These are phyloP conservation scores for Alloteropsis semialata DNA, from an alignment of 176 grass and related monocot genomes.

Conservation along the genomic window DNA sequence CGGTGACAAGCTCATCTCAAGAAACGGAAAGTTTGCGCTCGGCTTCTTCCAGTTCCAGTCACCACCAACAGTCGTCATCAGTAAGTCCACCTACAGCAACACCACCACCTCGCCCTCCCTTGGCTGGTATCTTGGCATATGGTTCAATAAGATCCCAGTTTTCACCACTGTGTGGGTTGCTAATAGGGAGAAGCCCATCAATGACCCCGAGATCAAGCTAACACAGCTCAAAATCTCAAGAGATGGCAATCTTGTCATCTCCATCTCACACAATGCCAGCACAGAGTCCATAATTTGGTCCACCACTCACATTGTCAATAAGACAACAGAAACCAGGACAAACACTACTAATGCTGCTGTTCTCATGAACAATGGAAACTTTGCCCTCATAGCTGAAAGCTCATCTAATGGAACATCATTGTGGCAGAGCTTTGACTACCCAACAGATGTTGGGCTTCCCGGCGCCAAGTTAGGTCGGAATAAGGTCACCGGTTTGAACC, in stretches of 20 bases:
- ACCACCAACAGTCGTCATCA: neutral
- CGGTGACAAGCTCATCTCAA: slow-evolving; percentile 13
- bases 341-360: neutral
- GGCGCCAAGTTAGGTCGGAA: slow-evolving; percentile 40
- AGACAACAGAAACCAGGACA: neutral
- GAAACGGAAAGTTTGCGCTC: slow-evolving; percentile 40
- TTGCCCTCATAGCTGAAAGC: neutral
- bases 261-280: neutral
- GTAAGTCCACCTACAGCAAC: neutral
- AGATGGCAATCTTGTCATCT: neutral
- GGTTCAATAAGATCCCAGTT: neutral
- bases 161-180: neutral
- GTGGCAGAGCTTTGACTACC: slow-evolving; percentile 61
- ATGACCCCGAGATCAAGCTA: neutral
- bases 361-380: neutral
- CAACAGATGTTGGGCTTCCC: slow-evolving; percentile 26
- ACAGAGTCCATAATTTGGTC: neutral
- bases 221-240: neutral
- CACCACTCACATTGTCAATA: neutral
- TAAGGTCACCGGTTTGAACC: slow-evolving; percentile 13
- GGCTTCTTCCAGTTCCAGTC: slow-evolving; percentile 48
- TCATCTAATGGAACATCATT: neutral
- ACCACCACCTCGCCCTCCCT: neutral
- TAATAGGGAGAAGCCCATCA: neutral
- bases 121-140: neutral